Percentiles rank a stretch among this genome's conserved stretches.
Evolutionary conservation across 371 early-diverging fungal species (phyloP).

Genomic region (Mortierella sp.): DNA sequence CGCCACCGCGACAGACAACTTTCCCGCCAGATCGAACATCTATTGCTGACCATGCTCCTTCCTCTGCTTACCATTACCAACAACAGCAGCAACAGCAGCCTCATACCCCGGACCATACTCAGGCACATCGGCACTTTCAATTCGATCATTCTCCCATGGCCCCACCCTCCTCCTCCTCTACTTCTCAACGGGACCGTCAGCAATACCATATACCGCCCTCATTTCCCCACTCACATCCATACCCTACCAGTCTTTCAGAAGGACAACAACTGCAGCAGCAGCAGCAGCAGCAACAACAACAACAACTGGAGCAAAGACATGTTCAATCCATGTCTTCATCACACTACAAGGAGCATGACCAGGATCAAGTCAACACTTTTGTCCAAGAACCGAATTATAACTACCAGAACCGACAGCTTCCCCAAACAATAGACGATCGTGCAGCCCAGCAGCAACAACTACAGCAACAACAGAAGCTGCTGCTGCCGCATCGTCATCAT

Average conservation of each 20-base stretch:
- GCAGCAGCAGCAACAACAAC: too few relatives aligned
- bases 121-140: not conserved
- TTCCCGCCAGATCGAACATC: constrained; percentile 13
- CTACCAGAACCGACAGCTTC: not conserved
- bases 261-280: not conserved
- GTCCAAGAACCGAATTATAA: not conserved
- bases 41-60: not conserved
- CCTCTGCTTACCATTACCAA: not conserved
- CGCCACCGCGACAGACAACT: not conserved
- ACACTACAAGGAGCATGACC: not conserved
- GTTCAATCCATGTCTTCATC: not conserved
- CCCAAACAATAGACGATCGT: not conserved
- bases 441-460: not conserved
- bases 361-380: not conserved
- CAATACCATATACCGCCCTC: not conserved
- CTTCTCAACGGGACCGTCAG: not conserved
- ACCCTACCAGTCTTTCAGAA: not conserved
- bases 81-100: not conserved
- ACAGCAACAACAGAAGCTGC: not conserved
- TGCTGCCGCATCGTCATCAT: not conserved
- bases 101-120: not conserved
- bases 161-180: not conserved
- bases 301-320: not conserved
- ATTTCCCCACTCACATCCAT: not conserved
- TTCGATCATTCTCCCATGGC: not conserved